These are phyloP conservation scores for Dictyostelium purpureum DNA, from an alignment of 78 protist species.

Conservation along the genomic window DNA sequence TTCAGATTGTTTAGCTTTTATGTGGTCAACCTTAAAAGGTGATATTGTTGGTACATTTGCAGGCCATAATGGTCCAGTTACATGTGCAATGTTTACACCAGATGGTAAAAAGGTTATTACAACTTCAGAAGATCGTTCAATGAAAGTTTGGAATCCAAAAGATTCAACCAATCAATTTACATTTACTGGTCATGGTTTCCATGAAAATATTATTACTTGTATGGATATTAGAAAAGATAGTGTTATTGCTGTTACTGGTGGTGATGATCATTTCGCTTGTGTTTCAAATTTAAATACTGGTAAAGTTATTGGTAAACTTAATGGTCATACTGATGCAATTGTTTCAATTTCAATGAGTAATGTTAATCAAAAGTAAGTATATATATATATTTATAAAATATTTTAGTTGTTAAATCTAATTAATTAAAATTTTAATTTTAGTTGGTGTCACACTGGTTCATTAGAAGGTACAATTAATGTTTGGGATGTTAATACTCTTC, in stretches of 20 bases:
- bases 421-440: background rate
- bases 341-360: slow-evolving; percentile 26
- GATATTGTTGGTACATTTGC: slow-evolving; percentile 31
- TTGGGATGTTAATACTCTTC: slow-evolving; percentile 75
- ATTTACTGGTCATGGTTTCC: slow-evolving; percentile 67
- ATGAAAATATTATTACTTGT: slow-evolving; percentile 16
- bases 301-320: slow-evolving; percentile 25
- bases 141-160: slow-evolving; percentile 84
- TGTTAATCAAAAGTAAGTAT: slow-evolving; percentile 10
- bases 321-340: slow-evolving; percentile 62
- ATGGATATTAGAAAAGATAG: slow-evolving; percentile 18
- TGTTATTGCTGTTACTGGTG: slow-evolving; percentile 20
- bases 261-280: slow-evolving; percentile 42
- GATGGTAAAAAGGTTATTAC: slow-evolving; percentile 80
- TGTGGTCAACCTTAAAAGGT: slow-evolving; percentile 81
- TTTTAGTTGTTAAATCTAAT: background rate
- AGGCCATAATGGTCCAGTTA: slow-evolving; percentile 78
- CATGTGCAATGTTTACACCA: slow-evolving; percentile 77
- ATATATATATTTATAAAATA: background rate
- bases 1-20: slow-evolving; percentile 73
- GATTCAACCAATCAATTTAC: background rate
- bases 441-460: slow-evolving; percentile 57
- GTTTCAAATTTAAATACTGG: slow-evolving; percentile 57
- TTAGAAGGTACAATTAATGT: slow-evolving; percentile 56
- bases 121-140: slow-evolving; percentile 74